Percentiles rank a stretch among this genome's conserved stretches.
Conservation (phyloP, 2,329 filamentous ascomycete species). For the Scedosporium apiospermum region DNA sequence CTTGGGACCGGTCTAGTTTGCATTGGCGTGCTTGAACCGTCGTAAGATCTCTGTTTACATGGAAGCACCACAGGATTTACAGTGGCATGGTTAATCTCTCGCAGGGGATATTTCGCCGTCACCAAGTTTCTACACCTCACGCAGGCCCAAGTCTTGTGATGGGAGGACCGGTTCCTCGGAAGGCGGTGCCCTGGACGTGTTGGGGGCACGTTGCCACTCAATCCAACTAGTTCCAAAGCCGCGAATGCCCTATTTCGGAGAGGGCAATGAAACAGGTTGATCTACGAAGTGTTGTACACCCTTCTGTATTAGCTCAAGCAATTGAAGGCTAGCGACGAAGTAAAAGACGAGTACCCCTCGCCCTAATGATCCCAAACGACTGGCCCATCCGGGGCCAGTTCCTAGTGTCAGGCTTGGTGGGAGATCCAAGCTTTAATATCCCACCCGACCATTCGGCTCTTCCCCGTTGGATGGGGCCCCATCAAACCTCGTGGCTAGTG, state of each 20-base stretch:
- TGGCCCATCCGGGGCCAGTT: not conserved
- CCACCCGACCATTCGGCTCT: conserved; percentile 3
- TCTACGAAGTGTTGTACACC: not conserved
- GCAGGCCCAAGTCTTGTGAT: too few relatives aligned
- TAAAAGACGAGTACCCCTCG: not conserved
- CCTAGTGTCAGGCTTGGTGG: not conserved
- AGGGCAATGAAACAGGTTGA: not conserved
- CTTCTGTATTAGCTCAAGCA: not conserved
- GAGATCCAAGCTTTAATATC: not conserved
- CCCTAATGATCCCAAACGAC: not conserved
- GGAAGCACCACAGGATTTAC: too few relatives aligned
- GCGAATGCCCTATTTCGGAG: not conserved
- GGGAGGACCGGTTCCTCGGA: not conserved
- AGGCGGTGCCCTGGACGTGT: not conserved
- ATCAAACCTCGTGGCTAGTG: not conserved
- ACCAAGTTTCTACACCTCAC: too few relatives aligned
- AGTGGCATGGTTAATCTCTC: not conserved
- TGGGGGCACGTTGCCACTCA: not conserved
- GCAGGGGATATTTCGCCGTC: not conserved
- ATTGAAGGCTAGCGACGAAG: not conserved
- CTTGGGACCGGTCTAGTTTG: not conserved
- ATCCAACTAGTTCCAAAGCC: not conserved
- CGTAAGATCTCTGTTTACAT: not conserved
- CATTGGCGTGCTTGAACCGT: not conserved
- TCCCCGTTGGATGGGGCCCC: conserved; percentile 3